phyloP scores from a whole-genome alignment of 2,329 filamentous ascomycete species.

The Cercospora nicotianae region DNA sequence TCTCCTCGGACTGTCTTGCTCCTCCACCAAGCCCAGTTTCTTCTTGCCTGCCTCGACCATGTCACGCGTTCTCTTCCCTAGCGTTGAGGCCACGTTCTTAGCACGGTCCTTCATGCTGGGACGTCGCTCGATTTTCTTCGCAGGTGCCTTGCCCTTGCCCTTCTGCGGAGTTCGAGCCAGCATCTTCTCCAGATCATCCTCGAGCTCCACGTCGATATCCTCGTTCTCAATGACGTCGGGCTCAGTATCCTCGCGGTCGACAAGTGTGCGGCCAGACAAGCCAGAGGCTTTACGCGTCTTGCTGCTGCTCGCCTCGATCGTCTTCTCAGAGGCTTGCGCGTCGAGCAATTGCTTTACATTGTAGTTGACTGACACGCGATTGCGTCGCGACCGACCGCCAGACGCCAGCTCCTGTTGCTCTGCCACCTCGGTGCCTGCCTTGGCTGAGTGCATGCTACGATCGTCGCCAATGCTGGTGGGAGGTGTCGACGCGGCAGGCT shows the following conservation, averaged over 20 bases:
- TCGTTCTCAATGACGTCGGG: conserved; percentile 31
- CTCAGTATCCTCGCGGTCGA: conserved; percentile 27
- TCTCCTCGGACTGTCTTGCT: conserved; percentile 26
- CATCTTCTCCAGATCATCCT: conserved; percentile 41
- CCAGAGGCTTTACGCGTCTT: conserved; percentile 56
- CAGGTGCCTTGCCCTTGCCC: conserved; percentile 20
- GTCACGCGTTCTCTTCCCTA: conserved; percentile 42
- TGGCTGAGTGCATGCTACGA: conserved; percentile 53
- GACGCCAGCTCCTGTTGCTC: conserved; percentile 23
- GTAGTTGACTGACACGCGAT: conserved; percentile 60
- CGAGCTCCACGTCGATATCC: conserved; percentile 51
- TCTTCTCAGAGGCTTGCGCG: conserved; percentile 27
- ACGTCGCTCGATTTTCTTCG: conserved; percentile 27
- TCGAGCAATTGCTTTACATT: conserved; percentile 49
- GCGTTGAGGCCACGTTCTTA: conserved; percentile 36
- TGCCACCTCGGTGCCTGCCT: conserved; percentile 29
- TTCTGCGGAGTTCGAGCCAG: conserved; percentile 14
- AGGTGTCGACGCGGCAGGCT: conserved; percentile 63
- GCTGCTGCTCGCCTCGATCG: conserved; percentile 27
- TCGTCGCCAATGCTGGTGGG: conserved; percentile 66
- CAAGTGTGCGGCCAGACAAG: conserved; percentile 39
- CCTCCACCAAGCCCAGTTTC: conserved; percentile 34
- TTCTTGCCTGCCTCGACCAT: conserved; percentile 42
- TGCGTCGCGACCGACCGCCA: conserved; percentile 55
- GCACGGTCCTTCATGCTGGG: conserved; percentile 36